phyloP scores from a whole-genome alignment of 164 flowering plant genomes.

The Liriodendron chinense region DNA sequence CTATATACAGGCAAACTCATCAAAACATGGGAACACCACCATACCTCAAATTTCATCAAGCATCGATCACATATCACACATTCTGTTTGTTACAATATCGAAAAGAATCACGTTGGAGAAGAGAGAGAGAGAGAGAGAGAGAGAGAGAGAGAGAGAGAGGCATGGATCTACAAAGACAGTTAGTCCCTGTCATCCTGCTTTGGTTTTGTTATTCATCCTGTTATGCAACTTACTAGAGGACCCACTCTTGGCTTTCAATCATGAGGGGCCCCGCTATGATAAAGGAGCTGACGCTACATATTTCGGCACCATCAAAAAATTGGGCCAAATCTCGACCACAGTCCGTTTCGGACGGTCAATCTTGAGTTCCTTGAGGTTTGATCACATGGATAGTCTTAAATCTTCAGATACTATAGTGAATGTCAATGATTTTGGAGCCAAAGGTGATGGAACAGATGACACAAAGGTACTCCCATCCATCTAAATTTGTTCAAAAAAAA shows the following conservation, averaged over 20 bases:
- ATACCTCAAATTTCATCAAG: neutral
- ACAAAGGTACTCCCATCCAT: slow-evolving; percentile 4
- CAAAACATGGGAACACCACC: neutral
- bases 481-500: no score
- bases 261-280: slow-evolving; percentile 1
- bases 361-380: slow-evolving; percentile 1
- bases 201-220: slow-evolving; percentile 13
- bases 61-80: neutral
- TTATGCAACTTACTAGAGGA: slow-evolving; percentile 16
- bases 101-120: no score
- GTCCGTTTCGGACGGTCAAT: slow-evolving; percentile 9
- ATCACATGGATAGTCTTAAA: neutral
- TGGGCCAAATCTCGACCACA: slow-evolving; percentile 9
- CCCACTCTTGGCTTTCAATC: slow-evolving; percentile 14
- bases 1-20: neutral
- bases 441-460: slow-evolving; percentile 15
- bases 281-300: slow-evolving; percentile 33
- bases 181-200: slow-evolving; percentile 16
- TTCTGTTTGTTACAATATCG: neutral
- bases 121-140: neutral
- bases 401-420: neutral
- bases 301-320: slow-evolving; percentile 17
- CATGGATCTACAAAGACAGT: slow-evolving; percentile 17
- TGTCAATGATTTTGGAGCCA: slow-evolving; percentile 15
- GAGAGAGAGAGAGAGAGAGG: slow-evolving; percentile 3